Percentiles rank a stretch among this genome's conserved stretches.
phyloP scores from a whole-genome alignment of 441 rosid species.

The Gossypium aridum region DNA sequence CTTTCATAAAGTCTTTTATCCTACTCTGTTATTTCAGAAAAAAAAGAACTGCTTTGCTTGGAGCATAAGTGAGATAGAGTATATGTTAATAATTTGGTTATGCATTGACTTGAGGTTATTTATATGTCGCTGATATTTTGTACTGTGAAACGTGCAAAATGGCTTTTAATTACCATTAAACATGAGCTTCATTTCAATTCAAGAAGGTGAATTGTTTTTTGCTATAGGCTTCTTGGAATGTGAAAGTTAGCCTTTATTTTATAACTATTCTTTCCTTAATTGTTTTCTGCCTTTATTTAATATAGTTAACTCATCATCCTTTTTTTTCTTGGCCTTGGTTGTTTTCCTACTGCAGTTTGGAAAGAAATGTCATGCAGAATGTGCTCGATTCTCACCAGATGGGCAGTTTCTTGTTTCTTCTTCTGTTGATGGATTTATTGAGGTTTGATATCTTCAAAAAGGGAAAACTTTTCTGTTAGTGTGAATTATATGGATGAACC shows the following conservation, averaged over 20 bases:
- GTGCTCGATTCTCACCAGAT: conserved; percentile 88
- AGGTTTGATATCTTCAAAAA: conserved; percentile 36
- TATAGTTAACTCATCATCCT: background rate
- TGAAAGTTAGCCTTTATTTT: background rate
- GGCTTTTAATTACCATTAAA: background rate
- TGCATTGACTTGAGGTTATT: background rate
- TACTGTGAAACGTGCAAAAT: background rate
- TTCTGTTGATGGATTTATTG: conserved; percentile 97
- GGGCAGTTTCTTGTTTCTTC: conserved; percentile 97
- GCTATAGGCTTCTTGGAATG: background rate
- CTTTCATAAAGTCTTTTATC: no score
- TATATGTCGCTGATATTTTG: background rate
- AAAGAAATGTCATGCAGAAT: conserved; percentile 88
- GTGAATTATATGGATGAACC: conserved; percentile 12
- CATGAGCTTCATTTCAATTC: background rate
- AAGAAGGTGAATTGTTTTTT: background rate
- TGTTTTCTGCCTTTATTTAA: conserved; percentile 1
- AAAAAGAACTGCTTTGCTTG: background rate
- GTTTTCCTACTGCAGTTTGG: conserved; percentile 57
- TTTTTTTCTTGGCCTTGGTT: background rate
- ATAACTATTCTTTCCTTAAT: background rate
- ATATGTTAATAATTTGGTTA: background rate
- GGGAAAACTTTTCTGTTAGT: background rate
- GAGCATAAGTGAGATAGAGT: background rate
- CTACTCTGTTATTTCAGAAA: background rate